A percentile compares a stretch with the other conserved stretches of the same genome.
Evolutionary conservation across 768 basidiomycete species (phyloP).

Genomic region (Pulveroboletus sp.): DNA sequence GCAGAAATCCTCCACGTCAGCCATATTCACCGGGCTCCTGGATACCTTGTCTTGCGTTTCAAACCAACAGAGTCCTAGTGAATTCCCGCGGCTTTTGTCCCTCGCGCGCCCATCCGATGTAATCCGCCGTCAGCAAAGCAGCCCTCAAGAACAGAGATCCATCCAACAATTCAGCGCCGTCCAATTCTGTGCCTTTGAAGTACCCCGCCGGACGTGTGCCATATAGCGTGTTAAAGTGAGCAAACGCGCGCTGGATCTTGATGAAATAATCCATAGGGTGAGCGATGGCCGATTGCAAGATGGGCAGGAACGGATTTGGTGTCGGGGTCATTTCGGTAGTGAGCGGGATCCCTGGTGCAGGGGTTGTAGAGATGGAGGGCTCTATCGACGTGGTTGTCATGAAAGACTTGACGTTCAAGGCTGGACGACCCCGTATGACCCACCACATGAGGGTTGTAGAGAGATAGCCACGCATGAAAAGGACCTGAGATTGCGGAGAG

Average conservation of each 20-base stretch:
- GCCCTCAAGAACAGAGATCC: conserved; percentile 34
- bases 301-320: conserved; percentile 38
- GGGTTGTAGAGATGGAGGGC: conserved; percentile 5
- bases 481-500: conserved; percentile 14
- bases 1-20: not conserved
- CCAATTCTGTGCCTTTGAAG: conserved; percentile 27
- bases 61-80: not conserved
- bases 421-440: conserved; percentile 28
- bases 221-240: conserved; percentile 31
- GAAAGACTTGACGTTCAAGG: conserved; percentile 29
- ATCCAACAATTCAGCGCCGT: conserved; percentile 30
- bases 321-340: conserved; percentile 12
- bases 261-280: conserved; percentile 33
- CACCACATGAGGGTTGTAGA: conserved; percentile 24
- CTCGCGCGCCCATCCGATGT: conserved; percentile 39
- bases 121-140: conserved; percentile 28
- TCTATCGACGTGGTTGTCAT: conserved; percentile 24
- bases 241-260: conserved; percentile 33
- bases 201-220: conserved; percentile 25
- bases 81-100: conserved; percentile 26
- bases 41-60: too few species aligned
- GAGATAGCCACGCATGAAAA: conserved; percentile 30
- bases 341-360: not conserved
- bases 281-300: conserved; percentile 35
- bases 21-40: too few species aligned